Base-by-base conservation (phyloP, 169 alveolate species). In the Plasmodium gallinaceum region DNA sequence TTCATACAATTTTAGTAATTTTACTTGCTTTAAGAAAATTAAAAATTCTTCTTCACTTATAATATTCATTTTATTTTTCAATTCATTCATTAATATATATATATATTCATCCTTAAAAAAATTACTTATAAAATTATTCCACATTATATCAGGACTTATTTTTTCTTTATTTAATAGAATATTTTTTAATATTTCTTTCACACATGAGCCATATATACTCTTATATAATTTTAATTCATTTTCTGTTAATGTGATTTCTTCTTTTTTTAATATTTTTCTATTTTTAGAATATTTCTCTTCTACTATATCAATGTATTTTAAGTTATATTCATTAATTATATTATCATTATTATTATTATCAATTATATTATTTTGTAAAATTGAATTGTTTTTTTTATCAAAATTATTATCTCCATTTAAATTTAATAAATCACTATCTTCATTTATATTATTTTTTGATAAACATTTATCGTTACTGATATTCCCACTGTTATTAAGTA, bases 111-210 rank as follows among this genome's bases (percentile, higher is more conserved):
- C 91, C 26, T 71, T 83, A 43, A 83, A 83, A 20, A 83, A 54
- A 71, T 73, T 62, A n/a, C 85, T 83, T 20, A 54, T 58, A 71
- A 83, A 83, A 39, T 58, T 69, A 43, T 69, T 83, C 83, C 83
- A 83, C 6, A 83, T 45, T 4, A 46, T 48, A 20, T 60, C 76
- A 12, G 37, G 18, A 45, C 51, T 26, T 46, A 83, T 52, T 0
- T 43, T 58, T 24, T 83, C 85, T 48, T 83, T 83, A 14, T 32
- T n/a, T 32, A 83, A 42, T 61, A 83, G 39, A 18, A 83, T 46
- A 9, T 69, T 68, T 12, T 69, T 83, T 32, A 69, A 52, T 2
- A 83, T 39, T 70, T 83, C 91, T 48, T 69, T 69, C 8, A 64
- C 69, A 62, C 85, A 83, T 20, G 48, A 37, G n/a, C 18, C 39